These are phyloP conservation scores for Neohortaea acidophila DNA, from an alignment of 495 filamentous ascomycete genomes.

Conservation along the genomic window DNA sequence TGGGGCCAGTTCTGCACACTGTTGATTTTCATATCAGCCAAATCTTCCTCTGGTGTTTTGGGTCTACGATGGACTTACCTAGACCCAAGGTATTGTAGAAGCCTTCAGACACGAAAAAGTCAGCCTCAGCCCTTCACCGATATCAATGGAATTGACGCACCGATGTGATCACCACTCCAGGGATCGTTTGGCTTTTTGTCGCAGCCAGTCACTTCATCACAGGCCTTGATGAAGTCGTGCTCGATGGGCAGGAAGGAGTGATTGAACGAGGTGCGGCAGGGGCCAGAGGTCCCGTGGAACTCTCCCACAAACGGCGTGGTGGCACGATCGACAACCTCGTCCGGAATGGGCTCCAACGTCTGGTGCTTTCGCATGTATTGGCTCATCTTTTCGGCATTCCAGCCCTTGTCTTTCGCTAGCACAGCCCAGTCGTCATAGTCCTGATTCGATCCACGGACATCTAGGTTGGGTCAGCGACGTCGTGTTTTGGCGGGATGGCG, in stretches of 20 bases:
- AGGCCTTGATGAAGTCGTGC: slow-evolving; percentile 10
- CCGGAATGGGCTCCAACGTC: slow-evolving; percentile 14
- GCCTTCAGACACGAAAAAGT: too few species aligned
- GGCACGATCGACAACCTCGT: background rate
- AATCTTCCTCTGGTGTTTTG: background rate
- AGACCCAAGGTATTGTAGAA: slow-evolving; percentile 24
- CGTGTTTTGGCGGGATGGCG: slow-evolving; percentile 42
- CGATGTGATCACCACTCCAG: slow-evolving; percentile 17
- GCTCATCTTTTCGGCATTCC: slow-evolving; percentile 41
- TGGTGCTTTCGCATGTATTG: slow-evolving; percentile 17
- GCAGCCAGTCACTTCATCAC: slow-evolving; percentile 6
- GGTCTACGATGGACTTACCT: background rate
- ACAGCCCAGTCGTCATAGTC: slow-evolving; percentile 46
- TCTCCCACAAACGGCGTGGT: slow-evolving; percentile 18
- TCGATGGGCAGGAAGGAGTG: slow-evolving; percentile 6
- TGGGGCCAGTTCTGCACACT: slow-evolving; percentile 3
- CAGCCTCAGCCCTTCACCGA: too few species aligned
- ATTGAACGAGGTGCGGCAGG: slow-evolving; percentile 20
- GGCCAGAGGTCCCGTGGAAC: slow-evolving; percentile 15
- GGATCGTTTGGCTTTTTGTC: slow-evolving; percentile 14
- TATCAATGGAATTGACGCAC: too few species aligned
- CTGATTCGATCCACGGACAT: slow-evolving; percentile 29
- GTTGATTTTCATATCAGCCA: too few species aligned
- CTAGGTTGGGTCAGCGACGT: slow-evolving; percentile 27
- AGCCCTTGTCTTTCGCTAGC: slow-evolving; percentile 31